Evolutionary conservation across 257 asterid genomes (phyloP).

Genomic region (Cinchona pubescens): DNA sequence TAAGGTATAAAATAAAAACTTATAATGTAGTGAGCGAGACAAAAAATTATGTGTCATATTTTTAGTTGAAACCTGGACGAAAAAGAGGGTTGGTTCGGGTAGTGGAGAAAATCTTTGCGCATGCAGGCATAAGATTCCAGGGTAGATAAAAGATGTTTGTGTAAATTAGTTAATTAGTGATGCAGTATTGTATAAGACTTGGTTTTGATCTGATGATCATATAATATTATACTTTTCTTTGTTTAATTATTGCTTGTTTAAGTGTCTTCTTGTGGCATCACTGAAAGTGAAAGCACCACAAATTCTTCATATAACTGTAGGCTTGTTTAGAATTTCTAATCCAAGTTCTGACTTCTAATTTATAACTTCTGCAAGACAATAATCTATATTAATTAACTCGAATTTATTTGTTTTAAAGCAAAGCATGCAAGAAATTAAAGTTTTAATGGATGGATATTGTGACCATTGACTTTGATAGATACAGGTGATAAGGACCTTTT

Average conservation of each 20-base stretch:
- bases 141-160: not conserved
- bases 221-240: not conserved
- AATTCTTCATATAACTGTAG: not conserved
- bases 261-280: constrained; percentile 3
- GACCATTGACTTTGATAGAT: not conserved
- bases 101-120: not conserved
- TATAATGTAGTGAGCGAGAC: too few relatives aligned
- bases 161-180: not conserved
- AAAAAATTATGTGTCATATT: too few relatives aligned
- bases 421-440: not conserved
- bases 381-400: not conserved
- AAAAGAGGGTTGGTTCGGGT: not conserved
- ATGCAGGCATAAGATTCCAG: not conserved
- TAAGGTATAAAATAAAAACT: too few relatives aligned
- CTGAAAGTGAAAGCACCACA: not conserved
- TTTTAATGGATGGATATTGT: not conserved
- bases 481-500: not conserved
- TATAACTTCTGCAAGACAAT: not conserved
- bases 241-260: not conserved
- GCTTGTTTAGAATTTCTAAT: not conserved
- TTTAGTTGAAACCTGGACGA: not conserved
- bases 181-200: constrained; percentile 2
- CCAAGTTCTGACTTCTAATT: not conserved
- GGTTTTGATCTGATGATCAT: not conserved
- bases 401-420: not conserved